Base-by-base conservation (phyloP, 352 stramenopile genomes). In the Thalassiosira hispida region DNA sequence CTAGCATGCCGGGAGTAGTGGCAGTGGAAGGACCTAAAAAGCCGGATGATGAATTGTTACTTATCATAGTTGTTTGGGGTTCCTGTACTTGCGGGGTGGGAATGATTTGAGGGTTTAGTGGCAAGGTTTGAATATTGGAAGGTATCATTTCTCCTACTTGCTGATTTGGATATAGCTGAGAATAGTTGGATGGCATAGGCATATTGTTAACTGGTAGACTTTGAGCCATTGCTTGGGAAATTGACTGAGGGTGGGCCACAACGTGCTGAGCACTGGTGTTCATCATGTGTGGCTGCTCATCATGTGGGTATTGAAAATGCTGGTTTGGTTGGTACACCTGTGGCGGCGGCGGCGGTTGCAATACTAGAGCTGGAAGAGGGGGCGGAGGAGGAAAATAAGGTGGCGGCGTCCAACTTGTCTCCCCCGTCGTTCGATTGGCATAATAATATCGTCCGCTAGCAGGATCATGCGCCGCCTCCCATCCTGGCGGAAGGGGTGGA, bases 391-490 rank as follows among this genome's bases (percentile, higher is more conserved):
- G 60, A 18, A 76, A 71, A 29, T 49, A 67, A 46, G 59, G 56
- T 12, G 78, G 78, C 56, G 72, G 65, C 12, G 40, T 69, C 89
- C 89, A 94, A 31, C 67, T 85, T 25, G 87, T 92, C 56, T 87
- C 82, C 9, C 70, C 64, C 22, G 82, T 87, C 6, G 60, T 65
- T 40, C 73, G 63, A 67, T 93, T 91, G 38, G 79, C 85, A 52
- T 88, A 92, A 55, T 91, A 92, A 22, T 20, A 7, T 8, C 55
- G 20, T 11, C 81, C 78, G 31, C 55, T 84, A 11, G 47, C 38
- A 22, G 71, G 64, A 75, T 92, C 86, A 27, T 82, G 63, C 1
- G 73, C 53, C 63, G 80, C 64, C 3, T 77, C 73, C 86, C 83
- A 92, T 31, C 73, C 62, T 7, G 77, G 57, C 16, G 75, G 76